Conservation (phyloP, 1,139 yeast genomes). For the Ogataea hybrid region DNA sequence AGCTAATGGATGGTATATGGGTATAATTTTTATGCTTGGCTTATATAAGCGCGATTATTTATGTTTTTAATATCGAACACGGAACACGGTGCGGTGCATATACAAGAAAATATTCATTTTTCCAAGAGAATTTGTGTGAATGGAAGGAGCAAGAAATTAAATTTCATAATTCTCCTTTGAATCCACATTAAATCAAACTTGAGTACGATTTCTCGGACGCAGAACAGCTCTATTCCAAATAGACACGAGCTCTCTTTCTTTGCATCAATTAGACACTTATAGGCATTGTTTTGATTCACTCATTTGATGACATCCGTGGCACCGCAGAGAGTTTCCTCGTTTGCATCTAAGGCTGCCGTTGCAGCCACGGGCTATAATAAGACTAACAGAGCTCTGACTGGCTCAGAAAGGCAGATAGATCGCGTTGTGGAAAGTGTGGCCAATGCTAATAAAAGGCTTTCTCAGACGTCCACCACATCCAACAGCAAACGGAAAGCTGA, state of each 20-base stretch:
- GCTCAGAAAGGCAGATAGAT: conserved; percentile 27
- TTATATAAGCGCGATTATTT: too few species aligned
- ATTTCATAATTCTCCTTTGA: not conserved
- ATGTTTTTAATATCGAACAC: conserved; percentile 5
- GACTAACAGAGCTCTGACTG: not conserved
- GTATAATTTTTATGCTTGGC: not conserved
- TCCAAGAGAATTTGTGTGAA: not conserved
- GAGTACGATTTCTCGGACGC: not conserved
- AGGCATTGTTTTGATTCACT: not conserved
- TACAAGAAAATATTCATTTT: conserved; percentile 3
- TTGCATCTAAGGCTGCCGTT: conserved; percentile 29
- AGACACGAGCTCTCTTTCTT: not conserved
- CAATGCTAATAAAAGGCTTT: conserved; percentile 55
- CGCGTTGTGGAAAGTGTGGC: conserved; percentile 44
- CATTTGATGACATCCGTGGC: conserved; percentile 6
- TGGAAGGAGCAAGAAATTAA: conserved; percentile 1
- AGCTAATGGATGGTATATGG: not conserved
- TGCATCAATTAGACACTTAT: not conserved
- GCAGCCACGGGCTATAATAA: conserved; percentile 15
- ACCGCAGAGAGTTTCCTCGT: conserved; percentile 11
- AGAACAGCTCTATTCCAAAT: not conserved
- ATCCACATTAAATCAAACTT: not conserved
- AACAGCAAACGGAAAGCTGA: conserved; percentile 53
- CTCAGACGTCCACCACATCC: conserved; percentile 51
- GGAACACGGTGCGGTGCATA: conserved; percentile 4